A percentile compares a stretch with the other conserved stretches of the same genome.
Conservation (phyloP, 2,329 filamentous ascomycete genomes). For the Trichoderma afroharzianum region DNA sequence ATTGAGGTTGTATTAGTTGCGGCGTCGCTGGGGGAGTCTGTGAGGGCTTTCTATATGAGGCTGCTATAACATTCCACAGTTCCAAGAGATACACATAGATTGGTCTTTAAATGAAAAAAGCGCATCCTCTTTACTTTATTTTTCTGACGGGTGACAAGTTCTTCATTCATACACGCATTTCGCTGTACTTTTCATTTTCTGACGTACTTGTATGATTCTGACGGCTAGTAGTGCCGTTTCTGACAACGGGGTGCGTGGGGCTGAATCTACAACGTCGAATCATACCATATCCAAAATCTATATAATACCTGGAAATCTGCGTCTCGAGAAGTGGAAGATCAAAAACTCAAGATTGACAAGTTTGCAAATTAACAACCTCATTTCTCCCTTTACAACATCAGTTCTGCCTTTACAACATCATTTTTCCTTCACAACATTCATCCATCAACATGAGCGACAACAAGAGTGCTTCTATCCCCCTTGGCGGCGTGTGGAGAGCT, state of each 20-base stretch:
- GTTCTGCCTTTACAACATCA: not conserved
- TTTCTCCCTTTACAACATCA: not conserved
- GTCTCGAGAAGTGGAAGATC: no score
- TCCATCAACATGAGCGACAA: not conserved
- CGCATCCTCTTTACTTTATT: not conserved
- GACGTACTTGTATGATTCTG: not conserved
- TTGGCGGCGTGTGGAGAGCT: not conserved
- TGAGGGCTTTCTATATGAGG: not conserved
- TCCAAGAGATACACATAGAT: no score
- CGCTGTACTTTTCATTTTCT: not conserved
- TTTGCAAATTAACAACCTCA: not conserved
- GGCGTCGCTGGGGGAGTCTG: not conserved
- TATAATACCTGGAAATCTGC: not conserved
- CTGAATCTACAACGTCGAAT: not conserved
- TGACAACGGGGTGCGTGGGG: not conserved
- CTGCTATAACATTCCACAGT: not conserved
- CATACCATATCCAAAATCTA: not conserved
- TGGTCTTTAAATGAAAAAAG: not conserved
- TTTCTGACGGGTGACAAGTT: not conserved
- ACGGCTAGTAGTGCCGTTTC: not conserved
- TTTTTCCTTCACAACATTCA: no score
- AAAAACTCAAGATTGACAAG: no score
- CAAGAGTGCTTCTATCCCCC: not conserved
- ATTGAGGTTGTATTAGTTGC: not conserved
- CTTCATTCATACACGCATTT: not conserved